These are phyloP conservation scores for Metarhizium guizhouense DNA, from an alignment of 2,329 filamentous ascomycete species.

Conservation along the genomic window DNA sequence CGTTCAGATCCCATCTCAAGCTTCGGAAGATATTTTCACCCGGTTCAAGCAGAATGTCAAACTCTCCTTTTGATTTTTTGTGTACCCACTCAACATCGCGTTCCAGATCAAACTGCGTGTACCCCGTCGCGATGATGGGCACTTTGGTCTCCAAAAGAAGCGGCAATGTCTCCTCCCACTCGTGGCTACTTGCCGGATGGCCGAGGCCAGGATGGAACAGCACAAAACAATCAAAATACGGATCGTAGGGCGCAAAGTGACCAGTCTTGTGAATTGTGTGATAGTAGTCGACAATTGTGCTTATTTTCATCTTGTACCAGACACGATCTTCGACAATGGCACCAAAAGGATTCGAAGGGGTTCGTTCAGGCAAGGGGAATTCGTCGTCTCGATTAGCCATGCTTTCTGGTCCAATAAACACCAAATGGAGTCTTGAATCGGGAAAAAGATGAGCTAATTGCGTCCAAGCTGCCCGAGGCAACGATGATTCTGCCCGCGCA, in stretches of 20 bases:
- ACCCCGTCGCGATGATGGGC: slow-evolving; percentile 88
- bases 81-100: slow-evolving; percentile 85
- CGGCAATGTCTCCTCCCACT: slow-evolving; percentile 89
- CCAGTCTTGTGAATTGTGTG: slow-evolving; percentile 90
- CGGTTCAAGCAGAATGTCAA: slow-evolving; percentile 84
- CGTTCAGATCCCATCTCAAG: slow-evolving; percentile 92
- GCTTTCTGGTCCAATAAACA: slow-evolving; percentile 92
- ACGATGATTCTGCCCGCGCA: slow-evolving; percentile 91
- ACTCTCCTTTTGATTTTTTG: slow-evolving; percentile 78
- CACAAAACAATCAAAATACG: slow-evolving; percentile 96
- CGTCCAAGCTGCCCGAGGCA: slow-evolving; percentile 88
- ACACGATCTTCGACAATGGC: slow-evolving; percentile 90
- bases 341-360: slow-evolving; percentile 80
- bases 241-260: slow-evolving; percentile 89
- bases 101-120: slow-evolving; percentile 92
- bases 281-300: slow-evolving; percentile 96
- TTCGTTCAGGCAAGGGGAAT: slow-evolving; percentile 82
- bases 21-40: slow-evolving; percentile 93
- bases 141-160: slow-evolving; percentile 90
- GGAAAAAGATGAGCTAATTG: slow-evolving; percentile 94
- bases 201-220: slow-evolving; percentile 95
- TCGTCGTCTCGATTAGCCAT: slow-evolving; percentile 93
- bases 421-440: slow-evolving; percentile 77
- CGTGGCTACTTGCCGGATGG: slow-evolving; percentile 84
- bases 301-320: slow-evolving; percentile 86